Conservation (phyloP, 1,139 yeast genomes). For the Meyerozyma smithsonii region DNA sequence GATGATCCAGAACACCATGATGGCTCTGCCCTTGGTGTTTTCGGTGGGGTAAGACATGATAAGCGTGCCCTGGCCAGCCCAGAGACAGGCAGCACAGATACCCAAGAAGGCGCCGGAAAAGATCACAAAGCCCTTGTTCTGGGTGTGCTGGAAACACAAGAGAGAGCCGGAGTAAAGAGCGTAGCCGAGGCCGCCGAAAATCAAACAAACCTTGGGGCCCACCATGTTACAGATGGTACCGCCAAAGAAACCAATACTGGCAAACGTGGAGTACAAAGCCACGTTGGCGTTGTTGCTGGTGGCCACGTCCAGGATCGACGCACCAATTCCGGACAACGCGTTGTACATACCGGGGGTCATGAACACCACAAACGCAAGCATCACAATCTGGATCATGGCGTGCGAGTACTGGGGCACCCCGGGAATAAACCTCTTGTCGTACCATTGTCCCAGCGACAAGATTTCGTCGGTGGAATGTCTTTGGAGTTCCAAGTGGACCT, state of each 20-base stretch:
- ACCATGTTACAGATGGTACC: constrained; percentile 54
- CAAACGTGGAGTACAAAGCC: constrained; percentile 54
- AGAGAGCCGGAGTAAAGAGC: constrained; percentile 51
- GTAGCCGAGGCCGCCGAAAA: constrained; percentile 55
- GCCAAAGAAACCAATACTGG: constrained; percentile 54
- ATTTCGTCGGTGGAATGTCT: constrained; percentile 26
- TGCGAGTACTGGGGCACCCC: constrained; percentile 38
- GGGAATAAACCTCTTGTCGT: constrained; percentile 26
- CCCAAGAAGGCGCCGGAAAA: constrained; percentile 60
- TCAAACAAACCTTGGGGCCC: constrained; percentile 45
- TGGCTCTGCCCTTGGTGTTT: constrained; percentile 47
- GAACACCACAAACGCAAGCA: constrained; percentile 48
- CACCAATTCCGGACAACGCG: constrained; percentile 54
- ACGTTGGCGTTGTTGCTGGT: constrained; percentile 50
- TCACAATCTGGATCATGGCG: constrained; percentile 41
- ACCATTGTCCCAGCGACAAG: constrained; percentile 27
- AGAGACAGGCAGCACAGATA: constrained; percentile 49
- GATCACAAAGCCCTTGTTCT: constrained; percentile 50
- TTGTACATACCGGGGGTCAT: constrained; percentile 58
- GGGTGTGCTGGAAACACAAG: constrained; percentile 43
- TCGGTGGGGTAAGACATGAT: constrained; percentile 59
- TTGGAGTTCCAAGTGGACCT: constrained; percentile 22
- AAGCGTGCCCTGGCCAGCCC: constrained; percentile 61
- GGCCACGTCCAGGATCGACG: constrained; percentile 34
- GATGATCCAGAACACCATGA: constrained; percentile 57